Percentiles rank a stretch among this genome's conserved stretches.
phyloP scores from a whole-genome alignment of 1,284 basidiomycete genomes.

The Moesziomyces sp. region DNA sequence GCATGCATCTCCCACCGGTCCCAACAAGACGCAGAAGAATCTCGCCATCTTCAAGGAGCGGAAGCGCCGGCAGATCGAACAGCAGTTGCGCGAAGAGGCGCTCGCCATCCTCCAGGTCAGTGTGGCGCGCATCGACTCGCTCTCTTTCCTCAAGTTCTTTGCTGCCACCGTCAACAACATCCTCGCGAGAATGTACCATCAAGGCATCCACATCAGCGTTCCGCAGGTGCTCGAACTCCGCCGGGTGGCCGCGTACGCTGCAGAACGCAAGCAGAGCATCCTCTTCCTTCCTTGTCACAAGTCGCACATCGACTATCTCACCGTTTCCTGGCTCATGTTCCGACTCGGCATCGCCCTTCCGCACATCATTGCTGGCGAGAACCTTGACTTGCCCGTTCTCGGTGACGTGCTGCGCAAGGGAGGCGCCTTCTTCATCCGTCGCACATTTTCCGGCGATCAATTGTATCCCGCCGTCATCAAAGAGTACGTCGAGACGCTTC shows the following conservation, averaged over 20 bases:
- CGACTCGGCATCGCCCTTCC: slow-evolving; percentile 67
- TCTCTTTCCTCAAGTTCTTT: slow-evolving; percentile 51
- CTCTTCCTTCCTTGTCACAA: slow-evolving; percentile 69
- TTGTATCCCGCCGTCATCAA: slow-evolving; percentile 68
- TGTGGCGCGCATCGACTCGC: slow-evolving; percentile 58
- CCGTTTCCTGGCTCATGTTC: slow-evolving; percentile 64
- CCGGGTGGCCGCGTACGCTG: slow-evolving; percentile 62
- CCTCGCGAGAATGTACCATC: slow-evolving; percentile 67
- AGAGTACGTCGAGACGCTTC: slow-evolving; percentile 68
- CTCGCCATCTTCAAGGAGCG: slow-evolving; percentile 49
- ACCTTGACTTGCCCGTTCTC: slow-evolving; percentile 66
- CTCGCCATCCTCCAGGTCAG: slow-evolving; percentile 49
- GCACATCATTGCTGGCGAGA: slow-evolving; percentile 68
- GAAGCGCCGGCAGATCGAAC: slow-evolving; percentile 56
- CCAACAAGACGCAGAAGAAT: slow-evolving; percentile 44
- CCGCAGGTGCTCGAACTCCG: slow-evolving; percentile 62
- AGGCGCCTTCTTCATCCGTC: slow-evolving; percentile 68
- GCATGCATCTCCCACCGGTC: slow-evolving; percentile 23
- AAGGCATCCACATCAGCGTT: slow-evolving; percentile 63
- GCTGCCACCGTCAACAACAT: slow-evolving; percentile 66
- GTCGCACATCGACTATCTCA: slow-evolving; percentile 67
- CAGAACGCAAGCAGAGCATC: slow-evolving; percentile 64
- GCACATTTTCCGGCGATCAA: slow-evolving; percentile 67
- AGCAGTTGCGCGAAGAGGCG: slow-evolving; percentile 56
- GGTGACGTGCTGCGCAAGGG: slow-evolving; percentile 66